These are phyloP conservation scores for Termitomyces sp. DNA, from an alignment of 768 basidiomycete genomes.

Conservation along the genomic window DNA sequence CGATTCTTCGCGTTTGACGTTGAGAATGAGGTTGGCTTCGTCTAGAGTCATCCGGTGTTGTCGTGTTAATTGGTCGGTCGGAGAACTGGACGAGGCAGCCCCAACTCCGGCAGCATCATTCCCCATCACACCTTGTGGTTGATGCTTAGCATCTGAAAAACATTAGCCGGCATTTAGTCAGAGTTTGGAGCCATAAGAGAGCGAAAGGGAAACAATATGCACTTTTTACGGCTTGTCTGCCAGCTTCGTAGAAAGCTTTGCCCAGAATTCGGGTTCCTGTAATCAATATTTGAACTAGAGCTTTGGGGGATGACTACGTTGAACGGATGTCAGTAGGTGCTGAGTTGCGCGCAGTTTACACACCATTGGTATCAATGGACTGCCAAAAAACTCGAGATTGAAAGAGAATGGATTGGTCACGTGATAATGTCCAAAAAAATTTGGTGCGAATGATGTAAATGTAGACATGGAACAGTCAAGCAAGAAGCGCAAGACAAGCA, in stretches of 20 bases:
- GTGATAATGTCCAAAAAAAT: constrained; percentile 10
- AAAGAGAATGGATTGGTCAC: background rate
- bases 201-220: constrained; percentile 20
- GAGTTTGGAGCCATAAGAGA: background rate
- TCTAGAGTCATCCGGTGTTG: constrained; percentile 91
- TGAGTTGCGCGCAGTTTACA: background rate
- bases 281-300: constrained; percentile 73
- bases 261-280: constrained; percentile 81
- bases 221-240: constrained; percentile 93
- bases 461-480: constrained; percentile 20
- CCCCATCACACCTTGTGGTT: constrained; percentile 66
- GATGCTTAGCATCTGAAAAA: constrained; percentile 71
- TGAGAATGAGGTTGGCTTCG: constrained; percentile 91
- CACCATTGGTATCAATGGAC: constrained; percentile 10
- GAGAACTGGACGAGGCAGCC: constrained; percentile 66
- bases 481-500: constrained; percentile 46
- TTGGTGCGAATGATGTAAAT: background rate
- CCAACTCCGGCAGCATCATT: constrained; percentile 70
- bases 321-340: background rate
- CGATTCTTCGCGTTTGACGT: constrained; percentile 69
- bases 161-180: background rate
- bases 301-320: constrained; percentile 69
- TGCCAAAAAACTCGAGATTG: background rate
- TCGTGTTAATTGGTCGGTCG: constrained; percentile 77
- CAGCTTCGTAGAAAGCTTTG: constrained; percentile 87